A percentile compares a stretch with the other conserved stretches of the same genome.
phyloP scores from a whole-genome alignment of 2,329 filamentous ascomycete species.

The Colletotrichum melonis region DNA sequence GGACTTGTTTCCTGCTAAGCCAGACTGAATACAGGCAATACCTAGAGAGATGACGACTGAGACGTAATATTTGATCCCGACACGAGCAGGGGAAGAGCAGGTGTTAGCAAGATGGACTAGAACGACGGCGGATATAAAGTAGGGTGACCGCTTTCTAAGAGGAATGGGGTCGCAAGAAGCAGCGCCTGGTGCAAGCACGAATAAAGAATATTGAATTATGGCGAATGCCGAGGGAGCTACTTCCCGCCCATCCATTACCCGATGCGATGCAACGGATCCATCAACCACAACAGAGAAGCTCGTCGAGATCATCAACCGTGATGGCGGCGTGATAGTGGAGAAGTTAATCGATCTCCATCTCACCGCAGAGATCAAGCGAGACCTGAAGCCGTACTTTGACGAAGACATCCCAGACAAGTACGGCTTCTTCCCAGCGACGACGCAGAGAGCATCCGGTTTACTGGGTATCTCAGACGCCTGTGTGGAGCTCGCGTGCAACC shows the following conservation, averaged over 20 bases:
- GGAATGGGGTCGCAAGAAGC: too few species aligned
- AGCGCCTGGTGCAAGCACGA: neutral
- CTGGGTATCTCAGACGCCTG: slow-evolving; percentile 50
- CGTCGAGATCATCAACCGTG: slow-evolving; percentile 41
- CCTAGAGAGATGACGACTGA: neutral
- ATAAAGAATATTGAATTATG: neutral
- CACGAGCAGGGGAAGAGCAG: neutral
- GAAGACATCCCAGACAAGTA: slow-evolving; percentile 47
- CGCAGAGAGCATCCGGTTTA: slow-evolving; percentile 51
- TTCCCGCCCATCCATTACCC: neutral
- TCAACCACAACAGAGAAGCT: slow-evolving; percentile 37
- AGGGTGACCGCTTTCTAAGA: too few species aligned
- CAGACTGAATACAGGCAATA: neutral
- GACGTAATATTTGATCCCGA: neutral
- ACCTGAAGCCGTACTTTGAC: slow-evolving; percentile 51
- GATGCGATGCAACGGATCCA: slow-evolving; percentile 38
- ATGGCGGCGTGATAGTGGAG: slow-evolving; percentile 51
- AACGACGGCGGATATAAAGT: neutral
- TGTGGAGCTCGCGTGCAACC: slow-evolving; percentile 49
- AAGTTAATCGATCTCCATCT: slow-evolving; percentile 47
- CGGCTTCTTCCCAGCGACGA: slow-evolving; percentile 53
- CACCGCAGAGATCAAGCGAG: slow-evolving; percentile 47
- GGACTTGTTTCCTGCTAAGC: neutral
- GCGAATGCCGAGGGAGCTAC: neutral
- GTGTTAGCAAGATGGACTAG: neutral